These are phyloP conservation scores for Phaffomyces opuntiae DNA, from an alignment of 805 yeast genomes.

Conservation along the genomic window DNA sequence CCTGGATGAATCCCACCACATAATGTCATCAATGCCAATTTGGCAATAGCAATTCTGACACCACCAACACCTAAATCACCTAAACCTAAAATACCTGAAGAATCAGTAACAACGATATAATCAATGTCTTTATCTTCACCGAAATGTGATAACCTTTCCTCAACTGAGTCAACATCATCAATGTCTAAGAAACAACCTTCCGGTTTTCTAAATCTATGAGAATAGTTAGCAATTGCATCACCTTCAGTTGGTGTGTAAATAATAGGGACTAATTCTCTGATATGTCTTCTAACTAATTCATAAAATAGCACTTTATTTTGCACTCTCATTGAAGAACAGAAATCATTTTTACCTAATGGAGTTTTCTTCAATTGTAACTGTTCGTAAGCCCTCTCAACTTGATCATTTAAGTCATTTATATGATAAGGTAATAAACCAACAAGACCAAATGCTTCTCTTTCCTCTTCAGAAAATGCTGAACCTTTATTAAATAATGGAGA, in stretches of 20 bases:
- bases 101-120: constrained; percentile 90
- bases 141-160: constrained; percentile 63
- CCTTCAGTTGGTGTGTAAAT: constrained; percentile 90
- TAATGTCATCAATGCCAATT: constrained; percentile 88
- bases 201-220: constrained; percentile 92
- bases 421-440: constrained; percentile 79
- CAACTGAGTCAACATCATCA: constrained; percentile 72
- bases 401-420: constrained; percentile 80
- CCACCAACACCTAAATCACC: constrained; percentile 99
- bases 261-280: constrained; percentile 79
- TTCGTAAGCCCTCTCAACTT: constrained; percentile 84
- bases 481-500: constrained; percentile 91
- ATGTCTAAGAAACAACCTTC: constrained; percentile 93
- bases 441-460: constrained; percentile 73
- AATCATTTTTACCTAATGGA: constrained; percentile 86
- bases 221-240: constrained; percentile 90
- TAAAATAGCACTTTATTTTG: constrained; percentile 89
- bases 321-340: constrained; percentile 84
- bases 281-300: constrained; percentile 80
- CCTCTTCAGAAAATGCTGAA: constrained; percentile 85
- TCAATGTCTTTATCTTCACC: constrained; percentile 90
- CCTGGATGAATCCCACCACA: constrained; percentile 98
- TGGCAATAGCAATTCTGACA: constrained; percentile 84
- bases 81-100: constrained; percentile 94
- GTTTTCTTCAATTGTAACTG: constrained; percentile 75